Conservation (phyloP, 2,329 filamentous ascomycete species). For the Phyllosticta citrichinensis region DNA sequence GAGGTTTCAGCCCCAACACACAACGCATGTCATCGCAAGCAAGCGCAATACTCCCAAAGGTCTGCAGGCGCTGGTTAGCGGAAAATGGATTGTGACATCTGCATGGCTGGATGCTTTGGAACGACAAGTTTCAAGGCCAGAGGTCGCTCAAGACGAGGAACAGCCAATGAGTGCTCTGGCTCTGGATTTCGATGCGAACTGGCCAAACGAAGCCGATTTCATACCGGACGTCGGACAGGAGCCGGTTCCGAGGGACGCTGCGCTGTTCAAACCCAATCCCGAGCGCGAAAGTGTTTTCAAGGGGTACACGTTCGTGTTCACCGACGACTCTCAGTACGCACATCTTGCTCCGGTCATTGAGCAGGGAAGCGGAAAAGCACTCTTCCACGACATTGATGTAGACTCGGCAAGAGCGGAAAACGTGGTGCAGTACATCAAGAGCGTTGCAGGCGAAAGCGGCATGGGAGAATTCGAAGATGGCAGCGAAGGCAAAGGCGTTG, state of each 20-base stretch:
- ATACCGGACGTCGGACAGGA: slow-evolving; percentile 69
- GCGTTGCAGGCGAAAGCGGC: slow-evolving; percentile 63
- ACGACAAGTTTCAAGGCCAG: slow-evolving; percentile 36
- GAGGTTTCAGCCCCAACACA: slow-evolving; percentile 59
- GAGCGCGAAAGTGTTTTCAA: slow-evolving; percentile 64
- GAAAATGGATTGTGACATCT: slow-evolving; percentile 63
- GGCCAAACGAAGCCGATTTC: slow-evolving; percentile 65
- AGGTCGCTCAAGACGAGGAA: slow-evolving; percentile 54
- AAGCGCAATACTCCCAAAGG: slow-evolving; percentile 86
- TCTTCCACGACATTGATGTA: slow-evolving; percentile 53
- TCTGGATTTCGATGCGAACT: slow-evolving; percentile 68
- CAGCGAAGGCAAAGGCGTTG: slow-evolving; percentile 58
- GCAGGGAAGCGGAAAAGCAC: slow-evolving; percentile 71
- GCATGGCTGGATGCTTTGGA: slow-evolving; percentile 65
- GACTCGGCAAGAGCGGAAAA: slow-evolving; percentile 61
- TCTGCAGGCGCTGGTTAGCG: slow-evolving; percentile 76
- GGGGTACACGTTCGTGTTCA: slow-evolving; percentile 82
- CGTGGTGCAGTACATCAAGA: slow-evolving; percentile 67
- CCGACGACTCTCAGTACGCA: slow-evolving; percentile 64
- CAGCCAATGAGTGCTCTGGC: not conserved
- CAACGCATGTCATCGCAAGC: slow-evolving; percentile 79
- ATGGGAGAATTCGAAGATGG: slow-evolving; percentile 54
- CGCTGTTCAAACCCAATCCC: slow-evolving; percentile 62
- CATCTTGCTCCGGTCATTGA: slow-evolving; percentile 66
- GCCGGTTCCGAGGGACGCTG: slow-evolving; percentile 55